Conservation (phyloP, 495 filamentous ascomycete species). For the Massariosphaeria phaeospora region DNA sequence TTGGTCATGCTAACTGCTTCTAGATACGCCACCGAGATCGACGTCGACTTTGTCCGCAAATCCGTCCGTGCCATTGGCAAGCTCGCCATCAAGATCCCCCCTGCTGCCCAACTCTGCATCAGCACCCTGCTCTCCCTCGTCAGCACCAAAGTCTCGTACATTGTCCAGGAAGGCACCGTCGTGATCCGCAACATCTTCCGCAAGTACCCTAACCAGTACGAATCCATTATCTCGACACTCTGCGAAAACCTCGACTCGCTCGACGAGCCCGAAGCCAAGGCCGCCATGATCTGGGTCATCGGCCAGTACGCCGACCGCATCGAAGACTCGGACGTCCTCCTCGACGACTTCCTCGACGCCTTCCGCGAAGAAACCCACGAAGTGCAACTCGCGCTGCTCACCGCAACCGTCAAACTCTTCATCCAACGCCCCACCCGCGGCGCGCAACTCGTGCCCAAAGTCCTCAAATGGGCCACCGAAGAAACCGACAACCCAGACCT, state of each 20-base stretch:
- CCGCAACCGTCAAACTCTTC: constrained; percentile 96
- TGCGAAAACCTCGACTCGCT: constrained; percentile 96
- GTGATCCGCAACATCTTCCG: constrained; percentile 99
- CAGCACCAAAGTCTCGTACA: constrained; percentile 98
- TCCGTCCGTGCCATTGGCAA: constrained; percentile 97
- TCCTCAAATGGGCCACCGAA: constrained; percentile 97
- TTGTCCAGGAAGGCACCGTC: constrained; percentile 98
- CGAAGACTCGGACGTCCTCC: constrained; percentile 86
- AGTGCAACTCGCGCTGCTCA: constrained; percentile 90
- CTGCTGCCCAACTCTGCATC: constrained; percentile 84
- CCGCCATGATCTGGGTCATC: constrained; percentile 99
- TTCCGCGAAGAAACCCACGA: constrained; percentile 93
- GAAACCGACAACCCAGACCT: constrained; percentile 98
- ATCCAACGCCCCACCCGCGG: constrained; percentile 95
- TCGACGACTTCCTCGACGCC: constrained; percentile 90
- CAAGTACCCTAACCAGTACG: constrained; percentile 98
- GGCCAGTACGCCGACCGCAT: constrained; percentile 96
- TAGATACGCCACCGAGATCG: constrained; percentile 92
- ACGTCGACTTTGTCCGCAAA: constrained; percentile 97
- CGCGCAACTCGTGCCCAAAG: constrained; percentile 87
- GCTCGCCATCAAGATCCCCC: constrained; percentile 97
- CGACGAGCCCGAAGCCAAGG: constrained; percentile 98
- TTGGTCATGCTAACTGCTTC: constrained; percentile 2
- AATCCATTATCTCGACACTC: constrained; percentile 90
- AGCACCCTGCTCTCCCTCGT: constrained; percentile 89